Evolutionary conservation across 495 filamentous ascomycete species (phyloP).

Genomic region (Rhypophila decipiens): DNA sequence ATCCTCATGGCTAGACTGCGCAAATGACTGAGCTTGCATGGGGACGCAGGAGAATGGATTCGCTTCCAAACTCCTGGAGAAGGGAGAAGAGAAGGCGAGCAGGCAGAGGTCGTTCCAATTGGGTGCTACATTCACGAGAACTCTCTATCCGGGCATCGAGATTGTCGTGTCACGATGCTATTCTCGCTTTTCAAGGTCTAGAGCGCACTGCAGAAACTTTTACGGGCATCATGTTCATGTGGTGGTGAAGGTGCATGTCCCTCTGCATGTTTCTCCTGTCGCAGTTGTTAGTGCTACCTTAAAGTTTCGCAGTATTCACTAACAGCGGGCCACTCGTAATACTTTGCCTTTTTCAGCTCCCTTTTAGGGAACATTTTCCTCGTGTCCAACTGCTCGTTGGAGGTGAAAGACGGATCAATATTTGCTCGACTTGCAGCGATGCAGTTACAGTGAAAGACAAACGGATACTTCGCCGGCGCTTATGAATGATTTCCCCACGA

Average conservation of each 20-base stretch:
- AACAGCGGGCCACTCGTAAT: no score
- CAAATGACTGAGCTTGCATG: background rate
- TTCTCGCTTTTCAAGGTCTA: no score
- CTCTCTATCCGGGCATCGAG: no score
- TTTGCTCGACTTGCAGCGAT: background rate
- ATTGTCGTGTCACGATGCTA: no score
- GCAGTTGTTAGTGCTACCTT: no score
- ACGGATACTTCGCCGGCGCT: background rate
- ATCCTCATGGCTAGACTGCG: background rate
- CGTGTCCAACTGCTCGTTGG: background rate
- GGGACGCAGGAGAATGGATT: background rate
- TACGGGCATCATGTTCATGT: no score
- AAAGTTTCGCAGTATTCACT: no score
- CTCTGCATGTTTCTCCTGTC: no score
- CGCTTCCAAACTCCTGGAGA: background rate
- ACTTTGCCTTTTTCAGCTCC: no score
- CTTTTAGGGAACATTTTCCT: background rate
- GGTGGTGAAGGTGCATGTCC: no score
- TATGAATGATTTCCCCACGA: background rate
- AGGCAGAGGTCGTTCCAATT: background rate
- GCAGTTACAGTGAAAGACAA: background rate
- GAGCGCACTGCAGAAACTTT: no score
- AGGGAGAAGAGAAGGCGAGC: background rate
- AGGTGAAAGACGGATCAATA: background rate
- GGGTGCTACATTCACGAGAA: no score